These are phyloP conservation scores for Coffea canephora DNA, from an alignment of 257 asterid species.

Conservation along the genomic window DNA sequence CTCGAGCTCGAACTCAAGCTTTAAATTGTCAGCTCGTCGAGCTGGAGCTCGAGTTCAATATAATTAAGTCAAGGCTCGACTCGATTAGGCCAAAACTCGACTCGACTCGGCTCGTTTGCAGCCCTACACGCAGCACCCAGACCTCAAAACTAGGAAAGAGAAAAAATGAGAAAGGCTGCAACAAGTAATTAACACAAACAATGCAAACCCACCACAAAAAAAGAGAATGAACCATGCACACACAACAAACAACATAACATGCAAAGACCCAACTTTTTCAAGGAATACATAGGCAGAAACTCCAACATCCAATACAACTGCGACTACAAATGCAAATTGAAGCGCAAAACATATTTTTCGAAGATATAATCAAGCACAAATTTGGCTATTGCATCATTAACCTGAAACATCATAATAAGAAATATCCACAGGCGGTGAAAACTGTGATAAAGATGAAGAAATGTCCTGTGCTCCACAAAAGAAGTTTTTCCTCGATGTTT, in stretches of 20 bases:
- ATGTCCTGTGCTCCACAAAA: slow-evolving; percentile 96
- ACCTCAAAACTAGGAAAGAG: background rate
- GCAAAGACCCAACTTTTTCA: background rate
- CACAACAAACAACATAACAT: background rate
- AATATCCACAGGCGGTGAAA: slow-evolving; percentile 98
- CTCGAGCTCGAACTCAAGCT: no score
- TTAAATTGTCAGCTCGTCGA: no score
- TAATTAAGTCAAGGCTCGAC: no score
- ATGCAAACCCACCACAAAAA: background rate
- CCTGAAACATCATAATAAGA: slow-evolving; percentile 96
- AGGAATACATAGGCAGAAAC: background rate
- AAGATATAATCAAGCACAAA: slow-evolving; percentile 1
- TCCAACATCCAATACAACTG: background rate
- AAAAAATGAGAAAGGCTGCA: background rate
- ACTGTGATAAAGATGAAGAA: slow-evolving; percentile 98
- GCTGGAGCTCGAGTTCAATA: no score
- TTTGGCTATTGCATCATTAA: slow-evolving; percentile 19
- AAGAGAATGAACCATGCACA: slow-evolving; percentile 3
- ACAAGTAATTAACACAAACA: background rate
- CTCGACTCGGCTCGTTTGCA: no score
- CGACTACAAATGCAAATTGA: background rate
- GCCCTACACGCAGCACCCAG: background rate
- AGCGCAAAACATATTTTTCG: background rate
- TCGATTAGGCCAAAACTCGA: no score
- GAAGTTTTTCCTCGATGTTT: slow-evolving; percentile 92